phyloP scores from a whole-genome alignment of 768 basidiomycete genomes.

The Sarcodon sp. region DNA sequence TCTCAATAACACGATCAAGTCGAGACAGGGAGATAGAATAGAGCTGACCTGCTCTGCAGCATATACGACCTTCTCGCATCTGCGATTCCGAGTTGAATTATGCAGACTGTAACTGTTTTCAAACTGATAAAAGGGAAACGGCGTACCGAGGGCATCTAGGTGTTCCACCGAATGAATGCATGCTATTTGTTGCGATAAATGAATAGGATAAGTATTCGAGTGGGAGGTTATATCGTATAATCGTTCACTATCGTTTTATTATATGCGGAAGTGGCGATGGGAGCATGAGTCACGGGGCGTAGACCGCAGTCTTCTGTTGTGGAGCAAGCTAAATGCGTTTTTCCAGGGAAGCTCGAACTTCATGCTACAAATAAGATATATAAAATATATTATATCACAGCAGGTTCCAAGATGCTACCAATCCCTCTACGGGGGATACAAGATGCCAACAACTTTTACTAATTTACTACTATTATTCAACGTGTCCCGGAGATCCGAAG shows the following conservation, averaged over 20 bases:
- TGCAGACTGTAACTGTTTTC: not conserved
- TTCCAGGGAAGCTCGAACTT: too few species aligned
- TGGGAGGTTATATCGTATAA: not conserved
- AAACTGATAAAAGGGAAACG: not conserved
- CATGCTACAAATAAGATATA: too few species aligned
- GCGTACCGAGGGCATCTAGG: slow-evolving; percentile 46
- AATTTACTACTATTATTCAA: too few species aligned
- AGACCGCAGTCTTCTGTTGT: too few species aligned
- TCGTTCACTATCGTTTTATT: not conserved
- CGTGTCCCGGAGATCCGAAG: too few species aligned
- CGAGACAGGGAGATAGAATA: not conserved
- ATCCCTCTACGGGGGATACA: too few species aligned
- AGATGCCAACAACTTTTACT: too few species aligned
- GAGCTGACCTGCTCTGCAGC: slow-evolving; percentile 70
- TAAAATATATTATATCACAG: too few species aligned
- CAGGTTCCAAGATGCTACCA: too few species aligned
- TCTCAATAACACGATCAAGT: not conserved
- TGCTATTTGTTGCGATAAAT: slow-evolving; percentile 14
- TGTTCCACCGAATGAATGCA: slow-evolving; percentile 65
- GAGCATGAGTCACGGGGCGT: too few species aligned
- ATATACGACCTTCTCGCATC: slow-evolving; percentile 67
- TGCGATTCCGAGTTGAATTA: not conserved
- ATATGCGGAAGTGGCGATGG: too few species aligned
- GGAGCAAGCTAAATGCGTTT: too few species aligned
- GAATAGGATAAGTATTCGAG: not conserved